Evolutionary conservation across 2,329 filamentous ascomycete species (phyloP).

Genomic region (Botrytis fabae): DNA sequence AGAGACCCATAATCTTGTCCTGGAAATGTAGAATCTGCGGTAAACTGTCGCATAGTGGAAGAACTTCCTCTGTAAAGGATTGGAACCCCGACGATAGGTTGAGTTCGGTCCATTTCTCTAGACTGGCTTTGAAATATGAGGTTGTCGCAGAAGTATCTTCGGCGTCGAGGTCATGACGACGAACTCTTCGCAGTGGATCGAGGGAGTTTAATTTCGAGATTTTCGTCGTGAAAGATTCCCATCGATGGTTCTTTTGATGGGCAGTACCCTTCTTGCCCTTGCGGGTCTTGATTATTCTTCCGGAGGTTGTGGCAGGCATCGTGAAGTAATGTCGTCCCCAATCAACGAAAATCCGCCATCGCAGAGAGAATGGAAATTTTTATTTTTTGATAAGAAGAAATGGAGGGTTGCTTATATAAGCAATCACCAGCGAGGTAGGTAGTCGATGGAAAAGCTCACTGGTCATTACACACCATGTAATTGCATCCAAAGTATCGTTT

Average conservation of each 20-base stretch:
- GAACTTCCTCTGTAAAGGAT: constrained; percentile 71
- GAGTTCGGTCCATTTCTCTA: constrained; percentile 88
- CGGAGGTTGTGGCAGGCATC: constrained; percentile 63
- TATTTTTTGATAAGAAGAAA: constrained; percentile 17
- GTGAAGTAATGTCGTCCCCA: constrained; percentile 40
- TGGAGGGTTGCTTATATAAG: background rate
- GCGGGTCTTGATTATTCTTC: constrained; percentile 67
- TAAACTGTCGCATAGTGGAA: constrained; percentile 81
- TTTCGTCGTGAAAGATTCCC: constrained; percentile 87
- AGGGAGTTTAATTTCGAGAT: constrained; percentile 85
- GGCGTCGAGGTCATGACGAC: constrained; percentile 78
- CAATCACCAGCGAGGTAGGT: background rate
- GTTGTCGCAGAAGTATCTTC: constrained; percentile 73
- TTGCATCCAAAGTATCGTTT: background rate
- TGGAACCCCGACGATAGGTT: constrained; percentile 84
- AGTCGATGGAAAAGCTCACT: background rate
- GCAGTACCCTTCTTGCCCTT: constrained; percentile 70
- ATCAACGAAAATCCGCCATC: constrained; percentile 12
- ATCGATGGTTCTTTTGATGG: constrained; percentile 81
- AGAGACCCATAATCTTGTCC: constrained; percentile 74
- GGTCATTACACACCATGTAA: background rate
- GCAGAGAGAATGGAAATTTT: constrained; percentile 10
- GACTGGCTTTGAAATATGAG: constrained; percentile 82
- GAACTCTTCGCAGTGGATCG: constrained; percentile 87
- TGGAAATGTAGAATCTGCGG: constrained; percentile 91